Conservation (phyloP, 2,329 filamentous ascomycete species). For the Trichoderma aggressivum region DNA sequence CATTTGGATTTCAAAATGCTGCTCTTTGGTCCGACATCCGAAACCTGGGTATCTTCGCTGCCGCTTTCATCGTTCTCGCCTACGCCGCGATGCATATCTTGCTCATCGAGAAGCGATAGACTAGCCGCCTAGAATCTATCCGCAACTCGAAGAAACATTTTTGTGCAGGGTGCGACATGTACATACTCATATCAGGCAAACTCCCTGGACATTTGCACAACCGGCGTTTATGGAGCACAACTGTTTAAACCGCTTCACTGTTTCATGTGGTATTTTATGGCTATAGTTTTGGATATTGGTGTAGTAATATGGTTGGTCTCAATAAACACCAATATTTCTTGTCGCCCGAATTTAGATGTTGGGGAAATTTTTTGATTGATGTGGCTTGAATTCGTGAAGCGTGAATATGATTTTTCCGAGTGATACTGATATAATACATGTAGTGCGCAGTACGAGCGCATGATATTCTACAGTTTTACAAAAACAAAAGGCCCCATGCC, state of each 20-base stretch:
- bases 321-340: background rate
- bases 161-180: constrained; percentile 12
- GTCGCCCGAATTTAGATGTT: background rate
- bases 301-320: background rate
- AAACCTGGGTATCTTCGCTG: constrained; percentile 78
- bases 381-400: constrained; percentile 3
- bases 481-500: background rate
- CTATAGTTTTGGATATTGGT: background rate
- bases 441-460: constrained; percentile 19
- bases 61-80: constrained; percentile 78
- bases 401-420: background rate
- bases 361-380: background rate
- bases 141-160: background rate
- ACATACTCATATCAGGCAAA: constrained; percentile 6
- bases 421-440: constrained; percentile 25
- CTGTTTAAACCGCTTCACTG: background rate
- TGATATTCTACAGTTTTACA: constrained; percentile 25
- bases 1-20: constrained; percentile 88
- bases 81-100: constrained; percentile 92
- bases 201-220: background rate
- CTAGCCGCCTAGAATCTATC: background rate
- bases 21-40: constrained; percentile 82
- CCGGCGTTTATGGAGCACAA: constrained; percentile 8
- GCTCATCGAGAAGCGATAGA: constrained; percentile 73
- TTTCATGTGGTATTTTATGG: background rate